Percentiles rank a stretch among this genome's conserved stretches.
These are phyloP conservation scores for Scortechinia acanthostroma DNA, from an alignment of 2,329 filamentous ascomycete species.

Conservation along the genomic window DNA sequence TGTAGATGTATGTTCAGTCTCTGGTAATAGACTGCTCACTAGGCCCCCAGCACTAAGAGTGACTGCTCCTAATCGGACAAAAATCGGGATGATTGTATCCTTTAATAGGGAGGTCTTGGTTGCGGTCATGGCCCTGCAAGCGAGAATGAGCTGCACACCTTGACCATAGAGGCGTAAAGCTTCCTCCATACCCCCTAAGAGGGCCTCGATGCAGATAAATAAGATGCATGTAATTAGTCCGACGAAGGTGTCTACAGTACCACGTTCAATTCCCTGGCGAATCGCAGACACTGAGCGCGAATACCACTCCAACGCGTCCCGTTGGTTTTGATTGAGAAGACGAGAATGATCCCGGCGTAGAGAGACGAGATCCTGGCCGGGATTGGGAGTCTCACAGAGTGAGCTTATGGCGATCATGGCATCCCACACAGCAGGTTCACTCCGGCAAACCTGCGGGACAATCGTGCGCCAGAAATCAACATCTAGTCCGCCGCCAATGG, in stretches of 20 bases:
- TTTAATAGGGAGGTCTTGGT: conserved; percentile 9
- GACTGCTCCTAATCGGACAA: conserved; percentile 15
- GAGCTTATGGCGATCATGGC: conserved; percentile 23
- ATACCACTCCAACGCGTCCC: conserved; percentile 18
- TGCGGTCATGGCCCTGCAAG: conserved; percentile 9
- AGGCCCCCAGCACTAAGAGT: conserved; percentile 6
- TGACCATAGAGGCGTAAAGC: conserved; percentile 17
- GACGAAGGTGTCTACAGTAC: conserved; percentile 13
- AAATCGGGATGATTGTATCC: conserved; percentile 16
- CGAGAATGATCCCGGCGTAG: neutral
- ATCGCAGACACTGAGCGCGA: conserved; percentile 16
- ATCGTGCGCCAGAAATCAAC: conserved; percentile 21
- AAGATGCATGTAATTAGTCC: conserved; percentile 18
- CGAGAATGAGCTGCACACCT: conserved; percentile 14
- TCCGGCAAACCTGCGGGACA: conserved; percentile 21
- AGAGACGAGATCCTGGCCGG: conserved; percentile 6
- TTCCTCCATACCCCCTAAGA: conserved; percentile 14
- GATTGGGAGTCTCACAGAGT: conserved; percentile 17
- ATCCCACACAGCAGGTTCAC: conserved; percentile 25
- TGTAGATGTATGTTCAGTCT: conserved; percentile 4
- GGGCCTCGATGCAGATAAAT: conserved; percentile 20
- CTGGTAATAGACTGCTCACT: conserved; percentile 6
- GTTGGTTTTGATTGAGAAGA: conserved; percentile 7
- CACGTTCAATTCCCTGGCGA: conserved; percentile 12
- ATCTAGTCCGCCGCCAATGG: conserved; percentile 20